Base-by-base conservation (phyloP, 2,329 filamentous ascomycete species). In the Aspergillus awamori region DNA sequence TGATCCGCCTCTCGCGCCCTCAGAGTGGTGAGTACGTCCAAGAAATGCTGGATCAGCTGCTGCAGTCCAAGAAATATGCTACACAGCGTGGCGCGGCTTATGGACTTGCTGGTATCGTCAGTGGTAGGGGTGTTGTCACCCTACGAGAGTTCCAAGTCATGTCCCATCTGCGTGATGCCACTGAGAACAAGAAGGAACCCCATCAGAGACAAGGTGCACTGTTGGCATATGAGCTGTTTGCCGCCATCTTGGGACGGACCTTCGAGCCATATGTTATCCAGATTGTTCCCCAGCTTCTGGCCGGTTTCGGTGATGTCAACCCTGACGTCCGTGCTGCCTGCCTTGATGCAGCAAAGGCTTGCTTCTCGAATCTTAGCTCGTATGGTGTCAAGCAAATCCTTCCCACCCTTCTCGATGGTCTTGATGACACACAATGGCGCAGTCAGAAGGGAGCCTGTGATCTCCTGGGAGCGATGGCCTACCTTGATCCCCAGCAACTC, bases 391-490 rank as follows among this genome's bases (percentile, higher is more conserved):
- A 97, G 79, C 86, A 95, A 72, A 93, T 99, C 65, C 82, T 99
- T 66, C 95, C 95, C 3, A 97, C 91, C 11, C 85, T 99, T 7
- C 85, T 99, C 2, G 89, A 95, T 66, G 95, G 96, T 60, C 86
- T 99, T 8, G 93, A 98, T 65, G 95, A 99, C 66, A 87, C 91
- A 57, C 94, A 98, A 76, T 99, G 95, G 95, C 90, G 95, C 72
- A 98, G 93, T 80, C 98, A 99, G 79, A 97, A 96, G 80, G 95
- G 96, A 69, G 95, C 95, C 57, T 99, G 95, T 73, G 95, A 99
- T 74, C 88, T 97, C 26, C 85, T 99, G 13, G 95, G 95, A 75
- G 95, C 95, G 64, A 99, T 99, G 95, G 96, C 95, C 5, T 99
- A 99, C 74, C 86, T 99, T 33, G 95, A 98, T 74, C 94, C 96